A percentile compares a stretch with the other conserved stretches of the same genome.
Evolutionary conservation across 495 filamentous ascomycete genomes (phyloP).

Genomic region (Penicillium salamii): DNA sequence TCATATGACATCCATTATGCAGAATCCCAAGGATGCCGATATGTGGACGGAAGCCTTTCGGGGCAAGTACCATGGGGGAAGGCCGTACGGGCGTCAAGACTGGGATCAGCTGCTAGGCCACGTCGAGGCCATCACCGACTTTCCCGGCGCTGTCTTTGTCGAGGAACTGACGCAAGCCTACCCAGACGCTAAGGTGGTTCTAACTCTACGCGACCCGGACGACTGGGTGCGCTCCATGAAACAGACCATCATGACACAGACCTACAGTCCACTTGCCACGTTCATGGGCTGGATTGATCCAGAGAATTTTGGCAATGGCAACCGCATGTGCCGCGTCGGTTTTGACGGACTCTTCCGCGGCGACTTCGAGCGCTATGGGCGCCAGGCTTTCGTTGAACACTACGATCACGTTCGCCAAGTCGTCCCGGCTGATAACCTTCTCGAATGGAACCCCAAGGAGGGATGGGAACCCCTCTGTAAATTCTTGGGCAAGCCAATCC

Average conservation of each 20-base stretch:
- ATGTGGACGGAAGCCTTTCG: conserved; percentile 52
- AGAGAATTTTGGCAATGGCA: conserved; percentile 14
- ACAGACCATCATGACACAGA: conserved; percentile 30
- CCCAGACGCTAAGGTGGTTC: conserved; percentile 43
- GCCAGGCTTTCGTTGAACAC: conserved; percentile 23
- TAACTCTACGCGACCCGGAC: conserved; percentile 37
- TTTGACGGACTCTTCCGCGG: conserved; percentile 29
- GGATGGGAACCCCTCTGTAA: conserved; percentile 43
- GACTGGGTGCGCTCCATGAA: conserved; percentile 41
- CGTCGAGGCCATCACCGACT: conserved; percentile 32
- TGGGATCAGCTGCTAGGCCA: conserved; percentile 54
- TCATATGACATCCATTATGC: conserved; percentile 18
- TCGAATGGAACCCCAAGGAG: conserved; percentile 29
- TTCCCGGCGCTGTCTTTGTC: conserved; percentile 38
- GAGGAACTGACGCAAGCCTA: conserved; percentile 38
- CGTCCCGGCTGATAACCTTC: conserved; percentile 15
- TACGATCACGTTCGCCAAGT: conserved; percentile 22
- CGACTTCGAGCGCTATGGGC: conserved; percentile 16
- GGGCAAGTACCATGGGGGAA: conserved; percentile 45
- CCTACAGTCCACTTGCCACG: conserved; percentile 9
- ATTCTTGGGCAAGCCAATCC: conserved; percentile 29
- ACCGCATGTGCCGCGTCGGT: conserved; percentile 22
- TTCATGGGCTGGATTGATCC: conserved; percentile 14
- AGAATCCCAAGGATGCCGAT: conserved; percentile 38
- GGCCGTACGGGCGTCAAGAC: conserved; percentile 45